Evolutionary conservation across 768 basidiomycete species (phyloP).

Genomic region (Phaeotremella fagi): DNA sequence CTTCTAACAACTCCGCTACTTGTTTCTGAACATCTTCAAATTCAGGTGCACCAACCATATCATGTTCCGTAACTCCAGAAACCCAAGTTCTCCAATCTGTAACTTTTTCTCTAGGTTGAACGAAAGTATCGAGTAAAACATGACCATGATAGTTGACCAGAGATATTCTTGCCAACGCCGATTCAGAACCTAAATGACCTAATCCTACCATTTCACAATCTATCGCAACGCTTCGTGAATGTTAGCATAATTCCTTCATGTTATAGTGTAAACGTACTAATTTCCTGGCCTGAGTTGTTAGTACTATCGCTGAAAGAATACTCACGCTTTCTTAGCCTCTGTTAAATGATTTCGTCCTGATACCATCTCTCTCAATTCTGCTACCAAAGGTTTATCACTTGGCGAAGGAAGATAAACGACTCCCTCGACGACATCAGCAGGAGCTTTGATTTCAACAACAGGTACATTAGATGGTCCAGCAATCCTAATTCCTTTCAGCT

Average conservation of each 20-base stretch:
- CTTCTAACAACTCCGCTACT: constrained; percentile 71
- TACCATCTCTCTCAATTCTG: constrained; percentile 45
- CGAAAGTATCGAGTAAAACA: constrained; percentile 75
- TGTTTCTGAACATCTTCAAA: constrained; percentile 74
- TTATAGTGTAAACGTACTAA: constrained; percentile 24
- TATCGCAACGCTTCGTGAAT: constrained; percentile 69
- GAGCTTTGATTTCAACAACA: constrained; percentile 1
- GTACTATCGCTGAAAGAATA: neutral
- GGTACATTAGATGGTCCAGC: neutral
- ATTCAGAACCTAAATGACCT: constrained; percentile 75
- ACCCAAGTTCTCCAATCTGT: constrained; percentile 89
- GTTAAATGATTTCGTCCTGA: constrained; percentile 34
- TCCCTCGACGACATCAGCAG: constrained; percentile 11
- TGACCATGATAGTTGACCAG: constrained; percentile 84
- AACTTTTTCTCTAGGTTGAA: constrained; percentile 76
- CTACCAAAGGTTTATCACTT: constrained; percentile 26
- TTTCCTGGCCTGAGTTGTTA: constrained; percentile 33
- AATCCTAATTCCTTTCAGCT: too few relatives aligned
- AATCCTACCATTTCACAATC: constrained; percentile 99
- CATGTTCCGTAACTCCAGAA: constrained; percentile 71
- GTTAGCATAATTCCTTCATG: constrained; percentile 46
- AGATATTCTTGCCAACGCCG: constrained; percentile 79
- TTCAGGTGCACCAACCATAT: constrained; percentile 68
- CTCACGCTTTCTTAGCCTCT: constrained; percentile 45
- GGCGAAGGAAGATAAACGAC: constrained; percentile 27